These are phyloP conservation scores for Malassezia yamatoensis DNA, from an alignment of 1,284 basidiomycete species.

Conservation along the genomic window DNA sequence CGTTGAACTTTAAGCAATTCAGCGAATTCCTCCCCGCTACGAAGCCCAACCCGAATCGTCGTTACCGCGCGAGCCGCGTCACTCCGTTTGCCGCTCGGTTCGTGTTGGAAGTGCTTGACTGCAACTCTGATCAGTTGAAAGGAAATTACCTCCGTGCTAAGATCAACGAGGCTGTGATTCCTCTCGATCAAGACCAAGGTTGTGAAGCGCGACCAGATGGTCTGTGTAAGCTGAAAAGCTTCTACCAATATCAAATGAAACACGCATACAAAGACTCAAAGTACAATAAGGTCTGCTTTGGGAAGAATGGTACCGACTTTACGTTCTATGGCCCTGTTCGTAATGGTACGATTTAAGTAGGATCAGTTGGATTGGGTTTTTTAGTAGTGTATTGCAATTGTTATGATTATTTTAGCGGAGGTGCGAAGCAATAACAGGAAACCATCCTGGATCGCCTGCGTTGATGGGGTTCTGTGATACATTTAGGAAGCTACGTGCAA, in stretches of 20 bases:
- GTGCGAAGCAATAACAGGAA: no score
- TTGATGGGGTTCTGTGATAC: no score
- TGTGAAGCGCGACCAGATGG: conserved; percentile 59
- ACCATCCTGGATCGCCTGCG: no score
- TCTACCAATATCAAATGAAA: conserved; percentile 53
- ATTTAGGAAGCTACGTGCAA: no score
- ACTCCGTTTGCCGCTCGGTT: conserved; percentile 29
- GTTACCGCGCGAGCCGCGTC: conserved; percentile 30
- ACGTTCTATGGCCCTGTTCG: neutral
- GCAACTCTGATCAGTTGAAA: conserved; percentile 30
- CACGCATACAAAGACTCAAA: conserved; percentile 28
- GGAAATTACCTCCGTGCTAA: conserved; percentile 61
- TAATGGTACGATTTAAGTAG: neutral
- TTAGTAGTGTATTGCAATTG: no score
- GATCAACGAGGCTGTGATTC: conserved; percentile 57
- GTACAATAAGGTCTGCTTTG: conserved; percentile 36
- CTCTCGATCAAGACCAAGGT: conserved; percentile 66
- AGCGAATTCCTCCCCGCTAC: conserved; percentile 24
- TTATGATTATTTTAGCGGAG: no score
- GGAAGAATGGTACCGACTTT: conserved; percentile 34
- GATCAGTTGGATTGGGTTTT: neutral
- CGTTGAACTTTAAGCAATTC: conserved; percentile 39
- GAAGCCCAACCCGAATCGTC: conserved; percentile 20
- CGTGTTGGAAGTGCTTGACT: conserved; percentile 31
- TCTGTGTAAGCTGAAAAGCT: conserved; percentile 66